A percentile compares a stretch with the other conserved stretches of the same genome.
Evolutionary conservation across 208 protist genomes (phyloP).

Genomic region (Crithidia brevicula): DNA sequence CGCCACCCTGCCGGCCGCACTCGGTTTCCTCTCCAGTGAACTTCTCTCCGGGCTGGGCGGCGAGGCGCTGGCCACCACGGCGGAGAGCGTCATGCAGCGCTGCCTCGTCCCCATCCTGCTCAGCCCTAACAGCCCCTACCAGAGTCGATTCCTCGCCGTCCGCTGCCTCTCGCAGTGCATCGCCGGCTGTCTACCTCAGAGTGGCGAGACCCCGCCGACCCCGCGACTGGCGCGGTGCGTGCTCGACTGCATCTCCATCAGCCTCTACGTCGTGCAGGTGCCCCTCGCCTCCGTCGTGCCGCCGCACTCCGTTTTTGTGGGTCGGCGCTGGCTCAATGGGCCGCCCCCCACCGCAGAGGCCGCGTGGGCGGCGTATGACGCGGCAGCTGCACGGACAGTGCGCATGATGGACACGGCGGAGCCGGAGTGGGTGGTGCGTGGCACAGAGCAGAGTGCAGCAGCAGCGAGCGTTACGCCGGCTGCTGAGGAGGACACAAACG

Average conservation of each 20-base stretch:
- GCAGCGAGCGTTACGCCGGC: neutral
- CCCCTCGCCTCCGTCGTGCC: slow-evolving; percentile 17
- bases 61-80: slow-evolving; percentile 31
- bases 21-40: slow-evolving; percentile 68
- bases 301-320: slow-evolving; percentile 21
- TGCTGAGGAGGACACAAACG: neutral
- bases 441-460: neutral
- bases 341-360: no score
- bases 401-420: slow-evolving; percentile 25
- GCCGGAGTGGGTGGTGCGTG: slow-evolving; percentile 25
- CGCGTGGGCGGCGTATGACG: slow-evolving; percentile 19
- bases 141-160: slow-evolving; percentile 47
- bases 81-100: slow-evolving; percentile 55
- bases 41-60: slow-evolving; percentile 50
- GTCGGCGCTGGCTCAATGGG: slow-evolving; percentile 25
- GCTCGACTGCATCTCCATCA: slow-evolving; percentile 38
- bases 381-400: slow-evolving; percentile 17
- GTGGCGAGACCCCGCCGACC: slow-evolving; percentile 9
- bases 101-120: slow-evolving; percentile 79
- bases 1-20: slow-evolving; percentile 55
- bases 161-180: slow-evolving; percentile 67
- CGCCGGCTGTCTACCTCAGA: slow-evolving; percentile 44
- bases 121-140: slow-evolving; percentile 38
- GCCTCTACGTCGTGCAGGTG: slow-evolving; percentile 29
- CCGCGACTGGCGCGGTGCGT: slow-evolving; percentile 33